Conservation (phyloP, 768 basidiomycete species). For the Phaeolepiota aurea region DNA sequence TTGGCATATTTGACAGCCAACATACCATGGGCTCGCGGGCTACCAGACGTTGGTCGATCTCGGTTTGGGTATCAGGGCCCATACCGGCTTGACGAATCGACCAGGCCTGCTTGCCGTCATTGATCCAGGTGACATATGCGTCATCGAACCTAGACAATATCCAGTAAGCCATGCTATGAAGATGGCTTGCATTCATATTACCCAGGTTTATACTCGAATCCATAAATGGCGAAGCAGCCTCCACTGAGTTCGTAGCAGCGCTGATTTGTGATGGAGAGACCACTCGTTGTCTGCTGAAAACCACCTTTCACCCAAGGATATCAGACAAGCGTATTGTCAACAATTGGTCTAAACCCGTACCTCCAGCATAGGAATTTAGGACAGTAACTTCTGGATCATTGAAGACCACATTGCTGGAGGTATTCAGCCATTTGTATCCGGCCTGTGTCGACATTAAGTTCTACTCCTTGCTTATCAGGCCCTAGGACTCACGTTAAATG, state of each 20-base stretch:
- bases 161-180: slow-evolving; percentile 8
- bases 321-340: slow-evolving; percentile 21
- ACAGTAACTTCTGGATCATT: slow-evolving; percentile 36
- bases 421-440: slow-evolving; percentile 66
- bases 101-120: slow-evolving; percentile 45
- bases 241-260: slow-evolving; percentile 46
- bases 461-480: too few species aligned
- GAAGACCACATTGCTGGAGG: slow-evolving; percentile 48
- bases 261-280: slow-evolving; percentile 51
- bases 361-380: slow-evolving; percentile 67
- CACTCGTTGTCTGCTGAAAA: slow-evolving; percentile 67
- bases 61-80: slow-evolving; percentile 35
- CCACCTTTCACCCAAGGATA: slow-evolving; percentile 46
- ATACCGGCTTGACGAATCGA: slow-evolving; percentile 43
- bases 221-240: slow-evolving; percentile 25
- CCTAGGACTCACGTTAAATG: slow-evolving; percentile 1
- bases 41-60: slow-evolving; percentile 47
- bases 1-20: slow-evolving; percentile 10
- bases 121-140: slow-evolving; percentile 66
- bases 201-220: slow-evolving; percentile 45
- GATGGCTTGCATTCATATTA: slow-evolving; percentile 7
- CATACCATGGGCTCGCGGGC: slow-evolving; percentile 61
- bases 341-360: slow-evolving; percentile 28
- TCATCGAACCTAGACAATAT: slow-evolving; percentile 32
- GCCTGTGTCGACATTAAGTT: slow-evolving; percentile 79